Conservation (phyloP, 129 eudicot species). For the Calendula officinalis region DNA sequence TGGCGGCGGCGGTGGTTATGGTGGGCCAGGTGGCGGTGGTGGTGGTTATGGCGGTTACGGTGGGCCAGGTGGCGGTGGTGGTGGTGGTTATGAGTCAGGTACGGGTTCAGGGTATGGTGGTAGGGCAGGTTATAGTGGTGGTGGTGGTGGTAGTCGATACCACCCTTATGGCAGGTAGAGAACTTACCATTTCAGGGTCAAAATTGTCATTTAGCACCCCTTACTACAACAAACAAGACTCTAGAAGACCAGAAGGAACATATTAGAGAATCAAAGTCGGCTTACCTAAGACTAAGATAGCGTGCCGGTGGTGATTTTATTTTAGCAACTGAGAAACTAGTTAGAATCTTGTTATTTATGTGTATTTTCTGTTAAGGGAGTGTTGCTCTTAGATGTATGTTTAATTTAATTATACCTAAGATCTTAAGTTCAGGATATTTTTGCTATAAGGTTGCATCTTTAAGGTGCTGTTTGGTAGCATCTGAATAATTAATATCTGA, state of each 20-base stretch:
- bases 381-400: slow-evolving; percentile 27
- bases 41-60: slow-evolving; percentile 33
- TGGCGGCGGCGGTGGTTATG: slow-evolving; percentile 46
- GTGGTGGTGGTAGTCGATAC: slow-evolving; percentile 53
- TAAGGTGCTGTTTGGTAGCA: no score
- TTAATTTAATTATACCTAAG: slow-evolving; percentile 22
- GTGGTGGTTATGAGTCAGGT: slow-evolving; percentile 47
- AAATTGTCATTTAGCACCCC: slow-evolving; percentile 17
- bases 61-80: slow-evolving; percentile 43
- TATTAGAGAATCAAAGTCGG: slow-evolving; percentile 18
- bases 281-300: slow-evolving; percentile 21
- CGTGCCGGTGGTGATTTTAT: slow-evolving; percentile 10
- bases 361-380: slow-evolving; percentile 27
- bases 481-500: no score
- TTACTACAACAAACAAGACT: slow-evolving; percentile 34
- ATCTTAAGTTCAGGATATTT: slow-evolving; percentile 16
- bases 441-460: slow-evolving; percentile 28
- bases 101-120: slow-evolving; percentile 34
- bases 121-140: slow-evolving; percentile 43
- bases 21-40: slow-evolving; percentile 45
- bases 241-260: slow-evolving; percentile 34
- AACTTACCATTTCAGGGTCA: slow-evolving; percentile 27
- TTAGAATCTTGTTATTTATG: slow-evolving; percentile 22
- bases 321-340: slow-evolving; percentile 23
- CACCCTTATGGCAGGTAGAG: slow-evolving; percentile 94